A percentile compares a stretch with the other conserved stretches of the same genome.
phyloP scores from a whole-genome alignment of 164 flowering plant genomes.

The Berberis vulgaris region DNA sequence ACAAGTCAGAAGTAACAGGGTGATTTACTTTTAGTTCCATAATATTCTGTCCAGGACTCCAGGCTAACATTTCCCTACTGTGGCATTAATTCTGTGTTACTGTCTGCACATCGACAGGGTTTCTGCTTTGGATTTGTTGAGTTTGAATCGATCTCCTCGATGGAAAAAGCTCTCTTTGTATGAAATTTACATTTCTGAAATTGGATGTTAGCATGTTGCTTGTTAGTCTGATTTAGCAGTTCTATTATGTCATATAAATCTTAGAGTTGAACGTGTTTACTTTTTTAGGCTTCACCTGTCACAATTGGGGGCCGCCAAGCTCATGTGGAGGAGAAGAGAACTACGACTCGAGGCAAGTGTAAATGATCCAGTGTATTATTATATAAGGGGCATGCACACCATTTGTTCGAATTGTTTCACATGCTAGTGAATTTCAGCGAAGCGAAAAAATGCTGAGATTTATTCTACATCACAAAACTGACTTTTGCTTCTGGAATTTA shows the following conservation, averaged over 20 bases:
- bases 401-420: no score
- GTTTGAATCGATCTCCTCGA: no score
- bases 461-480: background rate
- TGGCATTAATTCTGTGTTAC: no score
- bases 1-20: no score
- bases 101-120: no score
- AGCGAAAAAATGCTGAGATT: no score
- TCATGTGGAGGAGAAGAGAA: conserved; percentile 59
- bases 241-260: background rate
- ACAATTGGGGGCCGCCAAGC: conserved; percentile 46
- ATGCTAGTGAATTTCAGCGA: no score
- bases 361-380: background rate
- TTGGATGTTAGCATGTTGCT: background rate
- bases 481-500: conserved; percentile 5
- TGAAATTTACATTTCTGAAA: background rate
- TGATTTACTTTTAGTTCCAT: background rate
- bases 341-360: conserved; percentile 47
- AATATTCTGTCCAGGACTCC: background rate
- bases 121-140: no score
- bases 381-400: background rate
- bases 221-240: background rate
- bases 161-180: no score
- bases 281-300: conserved; percentile 55
- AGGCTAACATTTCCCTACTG: no score
- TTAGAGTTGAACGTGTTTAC: background rate